Percentiles rank a stretch among this genome's conserved stretches.
Conservation (phyloP, 1,284 basidiomycete species). For the Cryptococcus sp. region DNA sequence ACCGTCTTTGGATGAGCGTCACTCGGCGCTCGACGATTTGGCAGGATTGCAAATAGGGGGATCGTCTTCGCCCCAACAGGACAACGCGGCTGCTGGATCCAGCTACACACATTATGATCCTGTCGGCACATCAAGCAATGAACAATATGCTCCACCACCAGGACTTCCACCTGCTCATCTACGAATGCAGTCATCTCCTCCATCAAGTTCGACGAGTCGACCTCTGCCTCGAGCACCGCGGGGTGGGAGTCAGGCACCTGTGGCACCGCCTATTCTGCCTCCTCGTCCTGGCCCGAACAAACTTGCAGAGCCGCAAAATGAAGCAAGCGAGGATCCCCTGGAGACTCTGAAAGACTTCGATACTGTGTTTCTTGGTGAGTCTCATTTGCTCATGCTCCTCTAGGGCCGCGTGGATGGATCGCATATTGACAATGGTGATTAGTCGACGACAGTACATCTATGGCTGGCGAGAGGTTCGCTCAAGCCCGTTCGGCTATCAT, state of each 20-base stretch:
- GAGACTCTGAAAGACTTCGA: slow-evolving; percentile 49
- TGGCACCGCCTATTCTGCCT: slow-evolving; percentile 15
- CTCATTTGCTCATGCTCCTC: neutral
- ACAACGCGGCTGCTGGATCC: slow-evolving; percentile 25
- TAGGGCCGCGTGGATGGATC: neutral
- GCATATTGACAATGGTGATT: neutral
- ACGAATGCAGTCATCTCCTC: slow-evolving; percentile 11
- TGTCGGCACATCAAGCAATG: neutral
- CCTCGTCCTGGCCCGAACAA: slow-evolving; percentile 8
- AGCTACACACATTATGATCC: slow-evolving; percentile 13
- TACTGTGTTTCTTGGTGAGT: slow-evolving; percentile 49
- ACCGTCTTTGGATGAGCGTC: neutral
- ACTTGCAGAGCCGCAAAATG: slow-evolving; percentile 8
- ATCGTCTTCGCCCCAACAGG: neutral
- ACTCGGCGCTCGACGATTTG: neutral
- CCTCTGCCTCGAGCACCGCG: slow-evolving; percentile 15
- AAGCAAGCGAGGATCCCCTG: slow-evolving; percentile 32
- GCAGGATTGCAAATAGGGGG: neutral
- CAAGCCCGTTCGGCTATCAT: slow-evolving; percentile 42
- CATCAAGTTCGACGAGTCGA: slow-evolving; percentile 3
- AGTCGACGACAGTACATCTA: slow-evolving; percentile 46
- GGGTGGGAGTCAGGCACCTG: neutral
- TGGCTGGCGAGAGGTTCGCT: slow-evolving; percentile 48
- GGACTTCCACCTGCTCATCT: slow-evolving; percentile 57
- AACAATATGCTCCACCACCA: slow-evolving; percentile 59